phyloP scores from a whole-genome alignment of 148 eudicot genomes.

The Cornus florida region DNA sequence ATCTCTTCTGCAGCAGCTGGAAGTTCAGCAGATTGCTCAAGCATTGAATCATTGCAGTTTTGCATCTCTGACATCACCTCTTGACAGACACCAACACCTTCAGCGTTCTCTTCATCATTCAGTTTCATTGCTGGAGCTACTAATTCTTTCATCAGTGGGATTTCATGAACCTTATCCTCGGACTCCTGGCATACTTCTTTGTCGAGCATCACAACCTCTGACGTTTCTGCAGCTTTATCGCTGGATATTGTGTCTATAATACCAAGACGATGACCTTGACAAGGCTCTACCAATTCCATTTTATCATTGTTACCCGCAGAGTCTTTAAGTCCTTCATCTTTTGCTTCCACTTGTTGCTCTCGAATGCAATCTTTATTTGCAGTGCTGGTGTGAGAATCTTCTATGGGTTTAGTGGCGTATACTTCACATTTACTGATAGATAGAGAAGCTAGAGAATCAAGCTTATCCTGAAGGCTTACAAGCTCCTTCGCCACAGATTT shows the following conservation, averaged over 20 bases:
- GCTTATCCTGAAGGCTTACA: constrained; percentile 59
- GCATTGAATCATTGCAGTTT: neutral
- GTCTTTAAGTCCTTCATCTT: constrained; percentile 1
- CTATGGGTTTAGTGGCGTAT: neutral
- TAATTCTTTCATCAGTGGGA: neutral
- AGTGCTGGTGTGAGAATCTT: neutral
- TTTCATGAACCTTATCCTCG: neutral
- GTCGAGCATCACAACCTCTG: neutral
- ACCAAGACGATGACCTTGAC: neutral
- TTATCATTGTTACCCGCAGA: neutral
- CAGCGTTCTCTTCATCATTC: neutral
- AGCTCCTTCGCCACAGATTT: constrained; percentile 71
- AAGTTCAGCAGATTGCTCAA: constrained; percentile 1
- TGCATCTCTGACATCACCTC: neutral
- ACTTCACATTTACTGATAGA: constrained; percentile 14
- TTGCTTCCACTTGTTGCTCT: neutral
- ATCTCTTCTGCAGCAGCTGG: too few relatives aligned
- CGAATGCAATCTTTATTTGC: neutral
- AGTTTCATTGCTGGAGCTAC: neutral
- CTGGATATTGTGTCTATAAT: neutral
- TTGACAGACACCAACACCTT: neutral
- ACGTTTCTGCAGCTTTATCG: neutral
- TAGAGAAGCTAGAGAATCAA: constrained; percentile 43
- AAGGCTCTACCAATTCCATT: neutral
- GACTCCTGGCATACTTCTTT: constrained; percentile 1